Evolutionary conservation across 225 moss, liverwort and hornwort genomes (phyloP).

Genomic region (Lunularia cruciata): DNA sequence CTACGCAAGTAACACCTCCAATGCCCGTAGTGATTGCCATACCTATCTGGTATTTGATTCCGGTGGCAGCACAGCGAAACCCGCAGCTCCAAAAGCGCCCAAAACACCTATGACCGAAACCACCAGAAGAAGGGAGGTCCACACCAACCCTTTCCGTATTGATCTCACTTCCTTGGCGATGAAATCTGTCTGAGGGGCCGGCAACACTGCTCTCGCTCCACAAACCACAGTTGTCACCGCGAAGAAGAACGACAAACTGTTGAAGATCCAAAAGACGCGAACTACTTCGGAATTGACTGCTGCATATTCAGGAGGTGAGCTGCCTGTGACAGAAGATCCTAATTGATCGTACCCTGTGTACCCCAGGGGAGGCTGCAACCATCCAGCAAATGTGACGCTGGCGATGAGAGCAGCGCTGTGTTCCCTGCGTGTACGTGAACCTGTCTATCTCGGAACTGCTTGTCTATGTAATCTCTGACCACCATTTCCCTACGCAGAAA

Average conservation of each 20-base stretch:
- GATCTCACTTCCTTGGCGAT: slow-evolving; percentile 26
- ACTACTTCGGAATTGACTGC: slow-evolving; percentile 14
- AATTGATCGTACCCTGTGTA: slow-evolving; percentile 20
- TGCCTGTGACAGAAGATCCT: slow-evolving; percentile 2
- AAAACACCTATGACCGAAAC: slow-evolving; percentile 14
- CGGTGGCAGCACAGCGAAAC: slow-evolving; percentile 4
- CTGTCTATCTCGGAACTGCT: slow-evolving; percentile 34
- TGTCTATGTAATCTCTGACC: slow-evolving; percentile 19
- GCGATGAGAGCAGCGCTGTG: slow-evolving; percentile 48
- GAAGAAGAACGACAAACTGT: slow-evolving; percentile 39
- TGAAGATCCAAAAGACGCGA: slow-evolving; percentile 33
- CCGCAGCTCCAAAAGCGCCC: not conserved
- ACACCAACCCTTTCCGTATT: slow-evolving; percentile 11
- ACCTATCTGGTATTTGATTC: no score
- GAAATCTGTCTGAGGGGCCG: slow-evolving; percentile 10
- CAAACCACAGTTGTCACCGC: slow-evolving; percentile 10
- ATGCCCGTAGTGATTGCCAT: not conserved
- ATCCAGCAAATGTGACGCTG: slow-evolving; percentile 46
- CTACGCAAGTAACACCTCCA: no score
- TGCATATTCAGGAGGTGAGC: slow-evolving; percentile 13
- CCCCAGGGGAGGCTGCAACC: slow-evolving; percentile 44
- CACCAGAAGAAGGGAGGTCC: slow-evolving; percentile 19
- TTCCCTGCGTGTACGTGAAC: slow-evolving; percentile 42
- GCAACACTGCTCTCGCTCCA: not conserved
- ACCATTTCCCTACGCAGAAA: not conserved